Conservation (phyloP, 73 alveolate species). For the Paramecium pentaurelia region DNA sequence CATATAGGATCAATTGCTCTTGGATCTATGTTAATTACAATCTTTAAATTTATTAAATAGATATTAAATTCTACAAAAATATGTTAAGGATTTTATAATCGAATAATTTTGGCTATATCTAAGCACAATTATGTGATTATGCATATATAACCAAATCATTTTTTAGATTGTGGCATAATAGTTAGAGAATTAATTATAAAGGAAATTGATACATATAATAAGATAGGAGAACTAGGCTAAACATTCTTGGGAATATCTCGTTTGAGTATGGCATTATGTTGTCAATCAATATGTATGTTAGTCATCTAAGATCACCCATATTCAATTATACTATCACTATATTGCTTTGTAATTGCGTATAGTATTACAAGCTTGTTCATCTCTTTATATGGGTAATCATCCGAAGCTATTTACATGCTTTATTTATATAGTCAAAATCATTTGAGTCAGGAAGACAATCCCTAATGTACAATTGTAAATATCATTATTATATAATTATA, state of each 20-base stretch:
- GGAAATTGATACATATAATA: not conserved
- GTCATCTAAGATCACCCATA: not conserved
- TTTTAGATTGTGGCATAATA: not conserved
- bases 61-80: not conserved
- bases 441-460: not conserved
- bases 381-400: not conserved
- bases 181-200: not conserved
- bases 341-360: not conserved
- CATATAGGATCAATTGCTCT: not conserved
- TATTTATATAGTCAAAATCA: not conserved
- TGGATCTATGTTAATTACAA: not conserved
- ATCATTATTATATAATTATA: not conserved
- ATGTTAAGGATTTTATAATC: not conserved
- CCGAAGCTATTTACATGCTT: not conserved
- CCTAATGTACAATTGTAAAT: not conserved
- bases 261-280: not conserved
- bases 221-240: not conserved
- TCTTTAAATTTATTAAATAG: not conserved
- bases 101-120: not conserved
- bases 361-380: not conserved
- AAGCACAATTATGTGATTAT: not conserved
- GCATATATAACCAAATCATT: not conserved
- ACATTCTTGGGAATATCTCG: not conserved
- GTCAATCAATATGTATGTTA: not conserved
- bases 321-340: not conserved